Evolutionary conservation across 768 basidiomycete genomes (phyloP).

Genomic region (Mycena haematopus): DNA sequence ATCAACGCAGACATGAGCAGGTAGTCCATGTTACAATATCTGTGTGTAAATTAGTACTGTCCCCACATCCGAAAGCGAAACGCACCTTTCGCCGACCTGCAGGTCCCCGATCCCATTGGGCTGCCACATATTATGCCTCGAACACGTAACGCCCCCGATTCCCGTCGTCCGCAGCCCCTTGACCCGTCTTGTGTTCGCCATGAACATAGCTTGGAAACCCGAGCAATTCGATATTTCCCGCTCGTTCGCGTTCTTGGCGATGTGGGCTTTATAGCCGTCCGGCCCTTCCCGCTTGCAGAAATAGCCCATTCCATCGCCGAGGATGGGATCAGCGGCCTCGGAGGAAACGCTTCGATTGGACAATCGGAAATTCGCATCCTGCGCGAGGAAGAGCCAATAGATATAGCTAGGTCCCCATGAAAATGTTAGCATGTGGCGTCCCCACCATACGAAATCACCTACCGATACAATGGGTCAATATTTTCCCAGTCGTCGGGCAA

Average conservation of each 20-base stretch:
- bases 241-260: slow-evolving; percentile 1
- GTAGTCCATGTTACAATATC: no score
- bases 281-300: slow-evolving; percentile 7
- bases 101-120: not conserved
- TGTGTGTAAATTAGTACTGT: not conserved
- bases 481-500: no score
- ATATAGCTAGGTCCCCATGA: no score
- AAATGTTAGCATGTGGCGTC: no score
- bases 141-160: not conserved
- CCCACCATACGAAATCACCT: no score
- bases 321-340: slow-evolving; percentile 3
- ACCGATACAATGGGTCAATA: no score
- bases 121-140: not conserved
- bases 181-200: not conserved
- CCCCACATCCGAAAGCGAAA: not conserved
- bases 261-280: slow-evolving; percentile 12
- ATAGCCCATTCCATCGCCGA: slow-evolving; percentile 4
- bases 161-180: not conserved
- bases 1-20: no score
- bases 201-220: not conserved
- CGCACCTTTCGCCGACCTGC: not conserved
- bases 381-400: not conserved
- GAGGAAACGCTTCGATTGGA: slow-evolving; percentile 5
- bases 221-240: slow-evolving; percentile 18
- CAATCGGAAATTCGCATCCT: slow-evolving; percentile 12